These are phyloP conservation scores for Ogataea naganishii DNA, from an alignment of 805 yeast genomes.

Conservation along the genomic window DNA sequence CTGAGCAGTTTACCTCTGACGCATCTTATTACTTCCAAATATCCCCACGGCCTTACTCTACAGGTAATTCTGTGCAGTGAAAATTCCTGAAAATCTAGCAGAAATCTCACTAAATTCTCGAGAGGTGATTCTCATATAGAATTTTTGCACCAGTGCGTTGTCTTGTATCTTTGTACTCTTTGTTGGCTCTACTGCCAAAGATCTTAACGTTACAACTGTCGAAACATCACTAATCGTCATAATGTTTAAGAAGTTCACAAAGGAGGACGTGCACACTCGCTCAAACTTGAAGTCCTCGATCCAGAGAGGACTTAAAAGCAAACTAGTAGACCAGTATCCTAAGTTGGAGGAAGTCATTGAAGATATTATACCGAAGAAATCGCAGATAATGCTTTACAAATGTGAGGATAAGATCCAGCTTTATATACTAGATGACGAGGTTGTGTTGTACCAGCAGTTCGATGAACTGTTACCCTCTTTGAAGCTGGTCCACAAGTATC, in stretches of 20 bases:
- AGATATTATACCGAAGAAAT: conserved; percentile 79
- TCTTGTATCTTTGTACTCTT: too few relatives aligned
- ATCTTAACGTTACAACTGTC: too few relatives aligned
- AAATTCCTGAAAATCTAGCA: too few relatives aligned
- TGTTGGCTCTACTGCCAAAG: too few relatives aligned
- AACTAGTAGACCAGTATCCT: conserved; percentile 66
- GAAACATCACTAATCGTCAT: not conserved
- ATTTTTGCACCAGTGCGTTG: too few relatives aligned
- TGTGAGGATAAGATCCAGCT: conserved; percentile 86
- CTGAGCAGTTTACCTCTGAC: too few relatives aligned
- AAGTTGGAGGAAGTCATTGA: conserved; percentile 70
- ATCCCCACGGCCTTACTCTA: too few relatives aligned
- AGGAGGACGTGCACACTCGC: conserved; percentile 82
- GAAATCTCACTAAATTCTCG: too few relatives aligned
- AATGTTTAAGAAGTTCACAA: conserved; percentile 46
- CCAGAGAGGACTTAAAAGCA: conserved; percentile 79
- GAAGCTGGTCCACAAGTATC: conserved; percentile 70
- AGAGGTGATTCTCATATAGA: too few relatives aligned
- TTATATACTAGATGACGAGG: conserved; percentile 63
- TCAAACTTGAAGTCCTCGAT: conserved; percentile 90
- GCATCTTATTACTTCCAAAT: too few relatives aligned
- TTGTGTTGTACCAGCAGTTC: conserved; percentile 73
- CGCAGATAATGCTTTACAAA: conserved; percentile 70
- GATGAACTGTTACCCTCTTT: conserved; percentile 73
- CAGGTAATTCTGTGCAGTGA: too few relatives aligned